A percentile compares a stretch with the other conserved stretches of the same genome.
Evolutionary conservation across 129 eudicot genomes (phyloP).

Genomic region (Chrysanthemum makinoi): DNA sequence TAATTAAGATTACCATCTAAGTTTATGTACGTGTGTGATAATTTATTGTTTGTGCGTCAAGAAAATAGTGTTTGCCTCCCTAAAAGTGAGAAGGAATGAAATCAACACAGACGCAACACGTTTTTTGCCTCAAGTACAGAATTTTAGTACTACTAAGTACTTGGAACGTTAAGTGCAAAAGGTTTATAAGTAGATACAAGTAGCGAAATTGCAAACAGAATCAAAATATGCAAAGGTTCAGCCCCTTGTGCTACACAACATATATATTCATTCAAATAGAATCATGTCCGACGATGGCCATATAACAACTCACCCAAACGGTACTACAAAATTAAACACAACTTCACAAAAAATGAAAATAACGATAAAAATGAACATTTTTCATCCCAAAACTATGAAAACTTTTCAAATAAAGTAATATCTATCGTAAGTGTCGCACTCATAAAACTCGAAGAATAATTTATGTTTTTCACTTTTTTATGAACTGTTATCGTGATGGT

Average conservation of each 20-base stretch:
- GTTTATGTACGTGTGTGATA: too few species aligned
- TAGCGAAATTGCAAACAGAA: slow-evolving; percentile 5
- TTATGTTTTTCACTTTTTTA: neutral
- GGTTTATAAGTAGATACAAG: too few species aligned
- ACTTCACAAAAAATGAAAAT: slow-evolving; percentile 12
- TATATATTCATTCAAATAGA: slow-evolving; percentile 5
- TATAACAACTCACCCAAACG: slow-evolving; percentile 25
- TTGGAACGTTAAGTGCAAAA: too few species aligned
- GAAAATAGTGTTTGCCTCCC: too few species aligned
- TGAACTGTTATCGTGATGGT: slow-evolving; percentile 37
- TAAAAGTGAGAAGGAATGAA: neutral
- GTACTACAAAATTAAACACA: slow-evolving; percentile 15
- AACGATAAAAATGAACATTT: slow-evolving; percentile 3
- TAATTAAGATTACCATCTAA: too few species aligned
- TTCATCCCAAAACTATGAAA: slow-evolving; percentile 26
- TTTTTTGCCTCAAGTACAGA: too few species aligned
- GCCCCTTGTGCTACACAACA: slow-evolving; percentile 16
- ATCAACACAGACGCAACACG: too few species aligned
- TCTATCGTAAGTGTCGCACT: slow-evolving; percentile 11
- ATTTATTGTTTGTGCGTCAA: too few species aligned
- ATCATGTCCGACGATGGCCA: slow-evolving; percentile 13
- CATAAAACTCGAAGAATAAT: slow-evolving; percentile 5
- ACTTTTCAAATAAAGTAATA: slow-evolving; percentile 1
- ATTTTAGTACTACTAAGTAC: too few species aligned
- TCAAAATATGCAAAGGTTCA: neutral